A percentile compares a stretch with the other conserved stretches of the same genome.
Evolutionary conservation across 1,284 basidiomycete genomes (phyloP).

Genomic region (Blastosporella zonata): DNA sequence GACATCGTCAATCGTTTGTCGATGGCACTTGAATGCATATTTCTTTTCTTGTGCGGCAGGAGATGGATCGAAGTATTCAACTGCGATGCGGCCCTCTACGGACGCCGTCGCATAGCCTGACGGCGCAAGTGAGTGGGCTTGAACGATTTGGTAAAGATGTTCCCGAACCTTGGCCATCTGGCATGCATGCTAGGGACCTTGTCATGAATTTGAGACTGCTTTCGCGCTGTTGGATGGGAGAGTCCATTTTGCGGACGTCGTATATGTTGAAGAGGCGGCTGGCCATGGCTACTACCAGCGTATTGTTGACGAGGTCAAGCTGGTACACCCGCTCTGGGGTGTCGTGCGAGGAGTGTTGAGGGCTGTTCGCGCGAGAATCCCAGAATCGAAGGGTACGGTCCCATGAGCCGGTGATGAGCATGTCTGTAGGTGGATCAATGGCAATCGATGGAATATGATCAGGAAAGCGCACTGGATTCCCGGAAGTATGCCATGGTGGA

Average conservation of each 20-base stretch:
- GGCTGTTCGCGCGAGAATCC: conserved; percentile 67
- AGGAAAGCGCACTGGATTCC: conserved; percentile 44
- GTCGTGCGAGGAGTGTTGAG: conserved; percentile 60
- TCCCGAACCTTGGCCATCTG: conserved; percentile 78
- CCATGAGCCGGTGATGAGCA: conserved; percentile 86
- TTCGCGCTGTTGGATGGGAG: conserved; percentile 78
- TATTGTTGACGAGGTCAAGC: conserved; percentile 71
- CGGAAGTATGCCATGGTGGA: conserved; percentile 60
- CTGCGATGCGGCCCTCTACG: conserved; percentile 94
- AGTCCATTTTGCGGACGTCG: conserved; percentile 73
- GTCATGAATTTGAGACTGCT: conserved; percentile 97
- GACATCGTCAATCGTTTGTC: conserved; percentile 85
- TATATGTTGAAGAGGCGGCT: conserved; percentile 87
- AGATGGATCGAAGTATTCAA: conserved; percentile 93
- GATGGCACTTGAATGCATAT: conserved; percentile 98
- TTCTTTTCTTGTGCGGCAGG: conserved; percentile 81
- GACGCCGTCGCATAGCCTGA: conserved; percentile 93
- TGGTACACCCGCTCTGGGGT: conserved; percentile 85
- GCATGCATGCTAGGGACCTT: conserved; percentile 87
- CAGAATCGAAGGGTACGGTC: conserved; percentile 86
- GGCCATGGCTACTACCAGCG: conserved; percentile 87
- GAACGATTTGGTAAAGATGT: background rate
- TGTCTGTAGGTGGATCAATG: conserved; percentile 42
- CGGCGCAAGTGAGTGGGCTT: background rate
- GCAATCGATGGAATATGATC: background rate